Percentiles rank a stretch among this genome's conserved stretches.
Conservation (phyloP, 306 rosid genomes). For the Glycine soja region DNA sequence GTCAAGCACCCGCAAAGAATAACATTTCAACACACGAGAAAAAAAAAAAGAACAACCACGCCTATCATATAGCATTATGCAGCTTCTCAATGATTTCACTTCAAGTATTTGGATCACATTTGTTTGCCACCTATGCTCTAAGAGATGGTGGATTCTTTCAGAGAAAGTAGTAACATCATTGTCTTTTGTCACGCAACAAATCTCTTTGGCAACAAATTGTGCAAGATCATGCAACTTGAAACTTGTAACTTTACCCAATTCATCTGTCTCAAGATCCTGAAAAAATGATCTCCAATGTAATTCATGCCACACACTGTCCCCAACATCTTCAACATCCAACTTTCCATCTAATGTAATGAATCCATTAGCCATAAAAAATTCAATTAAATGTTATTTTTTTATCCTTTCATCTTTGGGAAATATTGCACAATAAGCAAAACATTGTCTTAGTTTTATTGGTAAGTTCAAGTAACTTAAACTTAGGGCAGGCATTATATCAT, state of each 20-base stretch:
- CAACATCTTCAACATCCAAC: constrained; percentile 35
- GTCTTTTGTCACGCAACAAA: not conserved
- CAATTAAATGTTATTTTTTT: not conserved
- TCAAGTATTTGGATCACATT: too few relatives aligned
- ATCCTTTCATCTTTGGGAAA: not conserved
- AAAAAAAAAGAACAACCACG: not conserved
- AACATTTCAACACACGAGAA: not conserved
- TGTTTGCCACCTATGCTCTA: not conserved
- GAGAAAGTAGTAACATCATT: not conserved
- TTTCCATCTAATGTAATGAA: not conserved
- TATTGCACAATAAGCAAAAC: constrained; percentile 35
- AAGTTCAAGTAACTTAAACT: not conserved
- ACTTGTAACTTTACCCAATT: not conserved
- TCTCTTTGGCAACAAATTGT: constrained; percentile 15
- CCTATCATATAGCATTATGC: too few relatives aligned
- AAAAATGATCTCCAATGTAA: constrained; percentile 43
- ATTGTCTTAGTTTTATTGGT: constrained; percentile 14
- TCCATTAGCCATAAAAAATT: constrained; percentile 42
- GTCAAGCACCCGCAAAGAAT: constrained; percentile 15
- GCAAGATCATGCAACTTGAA: constrained; percentile 47
- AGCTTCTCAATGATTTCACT: not conserved
- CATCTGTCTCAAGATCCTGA: constrained; percentile 23
- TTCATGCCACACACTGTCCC: constrained; percentile 35
- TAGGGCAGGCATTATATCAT: not conserved
- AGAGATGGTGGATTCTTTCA: not conserved